Base-by-base conservation (phyloP, 306 rosid species). In the Lathyrus sativus region DNA sequence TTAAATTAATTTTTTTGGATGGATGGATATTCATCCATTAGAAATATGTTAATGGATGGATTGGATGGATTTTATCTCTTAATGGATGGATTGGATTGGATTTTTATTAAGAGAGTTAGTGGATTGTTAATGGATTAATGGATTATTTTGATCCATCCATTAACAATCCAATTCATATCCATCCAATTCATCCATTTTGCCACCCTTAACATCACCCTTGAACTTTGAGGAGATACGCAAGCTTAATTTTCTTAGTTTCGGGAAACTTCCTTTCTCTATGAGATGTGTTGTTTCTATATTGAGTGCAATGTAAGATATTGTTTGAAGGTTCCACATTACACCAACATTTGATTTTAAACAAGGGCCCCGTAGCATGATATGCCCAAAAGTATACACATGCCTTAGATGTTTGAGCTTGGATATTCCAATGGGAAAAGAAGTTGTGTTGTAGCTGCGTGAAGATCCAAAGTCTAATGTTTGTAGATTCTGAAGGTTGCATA, bases 271-370 rank as follows among this genome's bases (percentile, higher is more conserved):
- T n/a, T 43, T 53, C 24, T 54, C n/a, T 7, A 69, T 37, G 3
- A 62, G 29, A 41, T 15, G 1, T 13, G 51, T 3, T 39, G 65
- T 41, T 28, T 7, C 14, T 19, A 49, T 14, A 5, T 59, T 7
- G 4, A 78, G 12, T 22, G 11, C 54, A 11, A 78, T 38, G 3
- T 14, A 10, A 13, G 61, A 49, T 5, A 78, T 39, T 42, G 65
- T 44, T 50, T 49, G 74, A 9, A 67, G 66, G 35, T 72, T 78
- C 59, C 67, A 69, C 71, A 62, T 68, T 6, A 61, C 64, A 9
- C 51, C 65, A 3, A 11, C 7, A 6, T 48, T 2, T 18, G 61
- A 19, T 37, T n/a, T 11, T 13, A 35, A 46, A 10, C 5, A 6
- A 11, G 5, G 15, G 2, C 62, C 18, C 8, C 33, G 54, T 3